A percentile compares a stretch with the other conserved stretches of the same genome.
Evolutionary conservation across 2,329 filamentous ascomycete genomes (phyloP).

Genomic region (Onygena corvina): DNA sequence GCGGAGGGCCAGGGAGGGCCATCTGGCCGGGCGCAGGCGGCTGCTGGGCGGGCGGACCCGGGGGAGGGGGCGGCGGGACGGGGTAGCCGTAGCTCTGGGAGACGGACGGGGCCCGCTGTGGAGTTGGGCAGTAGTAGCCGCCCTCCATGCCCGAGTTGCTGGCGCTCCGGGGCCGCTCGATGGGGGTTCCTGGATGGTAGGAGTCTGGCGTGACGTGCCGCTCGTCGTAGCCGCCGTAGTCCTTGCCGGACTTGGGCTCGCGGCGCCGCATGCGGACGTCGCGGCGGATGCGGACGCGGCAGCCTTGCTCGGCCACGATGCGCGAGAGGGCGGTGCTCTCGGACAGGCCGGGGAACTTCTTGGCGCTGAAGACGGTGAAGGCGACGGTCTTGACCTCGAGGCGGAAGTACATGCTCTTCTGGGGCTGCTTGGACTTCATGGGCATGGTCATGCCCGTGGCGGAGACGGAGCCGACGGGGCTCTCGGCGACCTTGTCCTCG

Average conservation of each 20-base stretch:
- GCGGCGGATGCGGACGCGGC: slow-evolving; percentile 85
- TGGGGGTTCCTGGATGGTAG: slow-evolving; percentile 33
- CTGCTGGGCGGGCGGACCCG: slow-evolving; percentile 17
- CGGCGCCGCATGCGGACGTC: slow-evolving; percentile 86
- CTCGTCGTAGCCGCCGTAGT: slow-evolving; percentile 52
- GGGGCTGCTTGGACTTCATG: slow-evolving; percentile 33
- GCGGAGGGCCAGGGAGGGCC: slow-evolving; percentile 29
- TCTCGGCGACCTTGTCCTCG: slow-evolving; percentile 47
- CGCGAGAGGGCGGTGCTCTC: slow-evolving; percentile 83
- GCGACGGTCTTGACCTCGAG: slow-evolving; percentile 79
- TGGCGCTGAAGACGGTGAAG: slow-evolving; percentile 87
- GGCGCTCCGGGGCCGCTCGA: slow-evolving; percentile 47
- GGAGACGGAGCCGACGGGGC: slow-evolving; percentile 21
- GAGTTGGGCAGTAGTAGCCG: slow-evolving; percentile 32
- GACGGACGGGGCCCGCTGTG: slow-evolving; percentile 37
- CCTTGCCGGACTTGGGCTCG: slow-evolving; percentile 55
- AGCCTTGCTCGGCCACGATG: slow-evolving; percentile 89
- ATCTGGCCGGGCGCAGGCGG: too few relatives aligned
- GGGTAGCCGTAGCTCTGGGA: slow-evolving; percentile 36
- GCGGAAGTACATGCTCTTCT: slow-evolving; percentile 62
- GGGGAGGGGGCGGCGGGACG: slow-evolving; percentile 12
- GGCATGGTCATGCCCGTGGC: slow-evolving; percentile 11
- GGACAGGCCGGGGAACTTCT: slow-evolving; percentile 91
- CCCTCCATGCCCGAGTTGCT: slow-evolving; percentile 48
- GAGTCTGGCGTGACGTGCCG: slow-evolving; percentile 41